A percentile compares a stretch with the other conserved stretches of the same genome.
phyloP scores from a whole-genome alignment of 1,284 basidiomycete species.

The Cryptococcus amylolentus region DNA sequence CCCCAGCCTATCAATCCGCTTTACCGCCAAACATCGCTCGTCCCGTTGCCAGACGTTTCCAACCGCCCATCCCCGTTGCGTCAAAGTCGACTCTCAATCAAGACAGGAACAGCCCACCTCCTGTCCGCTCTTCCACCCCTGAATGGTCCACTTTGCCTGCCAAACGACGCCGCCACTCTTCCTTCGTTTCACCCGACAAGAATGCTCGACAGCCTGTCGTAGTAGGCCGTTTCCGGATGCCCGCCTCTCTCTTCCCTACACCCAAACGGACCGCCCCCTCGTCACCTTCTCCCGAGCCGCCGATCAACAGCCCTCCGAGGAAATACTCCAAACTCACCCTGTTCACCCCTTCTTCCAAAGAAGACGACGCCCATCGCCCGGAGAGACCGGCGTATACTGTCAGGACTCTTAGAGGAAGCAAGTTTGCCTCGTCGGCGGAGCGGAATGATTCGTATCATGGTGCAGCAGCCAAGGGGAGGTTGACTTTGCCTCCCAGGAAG shows the following conservation, averaged over 20 bases:
- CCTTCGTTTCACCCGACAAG: not conserved
- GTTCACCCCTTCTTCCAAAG: conserved; percentile 1
- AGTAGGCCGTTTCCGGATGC: not conserved
- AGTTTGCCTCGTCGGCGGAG: not conserved
- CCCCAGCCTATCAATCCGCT: not conserved
- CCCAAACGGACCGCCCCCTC: not conserved
- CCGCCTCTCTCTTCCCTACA: not conserved
- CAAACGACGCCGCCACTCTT: not conserved
- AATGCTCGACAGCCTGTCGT: not conserved
- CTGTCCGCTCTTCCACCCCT: not conserved
- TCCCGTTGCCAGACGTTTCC: not conserved
- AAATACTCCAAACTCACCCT: conserved; percentile 1
- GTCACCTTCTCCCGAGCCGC: not conserved
- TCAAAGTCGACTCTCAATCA: not conserved
- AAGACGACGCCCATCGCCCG: not conserved
- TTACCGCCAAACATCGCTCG: not conserved
- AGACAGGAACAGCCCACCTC: not conserved
- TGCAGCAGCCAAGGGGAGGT: not conserved
- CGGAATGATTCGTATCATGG: not conserved
- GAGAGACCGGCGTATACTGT: not conserved
- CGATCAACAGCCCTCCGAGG: not conserved
- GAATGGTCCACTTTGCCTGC: conserved; percentile 1
- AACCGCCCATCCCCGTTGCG: not conserved
- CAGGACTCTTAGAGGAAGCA: not conserved
- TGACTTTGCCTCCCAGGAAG: not conserved